Conservation (phyloP, 768 basidiomycete genomes). For the Pulveroboletus sp. region DNA sequence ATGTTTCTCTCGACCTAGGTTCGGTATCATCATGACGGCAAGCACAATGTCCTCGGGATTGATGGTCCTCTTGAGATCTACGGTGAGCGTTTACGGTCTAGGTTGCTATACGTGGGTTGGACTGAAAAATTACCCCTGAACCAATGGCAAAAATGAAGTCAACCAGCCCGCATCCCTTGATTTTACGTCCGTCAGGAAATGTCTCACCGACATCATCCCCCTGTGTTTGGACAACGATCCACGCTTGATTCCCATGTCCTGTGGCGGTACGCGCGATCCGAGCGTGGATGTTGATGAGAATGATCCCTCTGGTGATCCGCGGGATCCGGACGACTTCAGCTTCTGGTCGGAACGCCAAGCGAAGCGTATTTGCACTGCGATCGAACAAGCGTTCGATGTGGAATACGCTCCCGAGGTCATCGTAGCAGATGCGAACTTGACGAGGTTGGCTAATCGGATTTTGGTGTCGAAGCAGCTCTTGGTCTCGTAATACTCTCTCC, state of each 20-base stretch:
- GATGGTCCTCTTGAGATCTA: slow-evolving; percentile 86
- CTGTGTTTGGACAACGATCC: slow-evolving; percentile 86
- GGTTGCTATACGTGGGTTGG: neutral
- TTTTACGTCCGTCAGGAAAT: slow-evolving; percentile 59
- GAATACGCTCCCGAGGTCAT: slow-evolving; percentile 89
- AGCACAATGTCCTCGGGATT: slow-evolving; percentile 90
- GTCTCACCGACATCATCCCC: slow-evolving; percentile 72
- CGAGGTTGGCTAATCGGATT: slow-evolving; percentile 79
- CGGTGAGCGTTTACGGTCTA: slow-evolving; percentile 46
- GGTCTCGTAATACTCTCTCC: slow-evolving; percentile 12
- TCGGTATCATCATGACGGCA: slow-evolving; percentile 94
- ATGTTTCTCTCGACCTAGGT: slow-evolving; percentile 39
- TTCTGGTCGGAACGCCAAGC: slow-evolving; percentile 93
- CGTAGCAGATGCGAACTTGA: slow-evolving; percentile 89
- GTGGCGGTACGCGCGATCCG: slow-evolving; percentile 37
- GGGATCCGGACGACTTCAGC: slow-evolving; percentile 87
- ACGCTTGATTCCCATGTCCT: slow-evolving; percentile 69
- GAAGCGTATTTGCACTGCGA: slow-evolving; percentile 74
- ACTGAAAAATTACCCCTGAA: neutral
- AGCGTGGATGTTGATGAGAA: slow-evolving; percentile 8
- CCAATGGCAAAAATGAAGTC: slow-evolving; percentile 41
- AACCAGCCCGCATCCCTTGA: slow-evolving; percentile 61
- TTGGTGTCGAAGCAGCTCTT: slow-evolving; percentile 67
- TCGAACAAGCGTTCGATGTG: slow-evolving; percentile 79
- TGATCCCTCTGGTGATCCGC: slow-evolving; percentile 33